These are phyloP conservation scores for Monosporascus sp. DNA, from an alignment of 2,329 filamentous ascomycete species.

Conservation along the genomic window DNA sequence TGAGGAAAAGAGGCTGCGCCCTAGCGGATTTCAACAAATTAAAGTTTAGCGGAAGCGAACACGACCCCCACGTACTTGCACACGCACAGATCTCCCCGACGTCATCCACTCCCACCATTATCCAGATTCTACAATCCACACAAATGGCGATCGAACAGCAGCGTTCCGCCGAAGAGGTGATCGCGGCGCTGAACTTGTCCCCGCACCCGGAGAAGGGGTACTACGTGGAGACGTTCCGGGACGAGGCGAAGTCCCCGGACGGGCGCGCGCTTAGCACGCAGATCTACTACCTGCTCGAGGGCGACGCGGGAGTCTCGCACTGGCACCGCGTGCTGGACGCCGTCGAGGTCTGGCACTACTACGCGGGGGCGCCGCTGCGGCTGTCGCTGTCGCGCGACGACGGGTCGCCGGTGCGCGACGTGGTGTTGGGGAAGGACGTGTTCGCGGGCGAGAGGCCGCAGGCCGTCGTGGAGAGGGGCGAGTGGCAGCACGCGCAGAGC, in stretches of 20 bases:
- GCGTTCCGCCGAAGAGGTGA: conserved; percentile 37
- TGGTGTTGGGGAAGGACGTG: conserved; percentile 36
- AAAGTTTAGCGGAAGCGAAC: too few species aligned
- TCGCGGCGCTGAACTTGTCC: conserved; percentile 35
- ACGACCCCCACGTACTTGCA: too few species aligned
- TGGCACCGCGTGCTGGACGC: conserved; percentile 46
- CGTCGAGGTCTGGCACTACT: conserved; percentile 48
- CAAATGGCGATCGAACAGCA: conserved; percentile 16
- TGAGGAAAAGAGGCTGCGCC: too few species aligned
- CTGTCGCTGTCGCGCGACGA: conserved; percentile 40
- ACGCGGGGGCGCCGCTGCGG: conserved; percentile 44
- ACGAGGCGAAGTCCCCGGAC: conserved; percentile 20
- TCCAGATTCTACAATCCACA: not conserved
- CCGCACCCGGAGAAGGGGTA: conserved; percentile 46
- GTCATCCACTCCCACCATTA: too few species aligned
- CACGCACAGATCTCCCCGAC: too few species aligned
- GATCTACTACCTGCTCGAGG: conserved; percentile 50
- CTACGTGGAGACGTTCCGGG: conserved; percentile 41
- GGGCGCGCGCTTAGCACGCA: conserved; percentile 39
- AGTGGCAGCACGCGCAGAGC: conserved; percentile 43
- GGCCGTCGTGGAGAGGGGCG: conserved; percentile 32
- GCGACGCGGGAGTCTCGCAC: conserved; percentile 34
- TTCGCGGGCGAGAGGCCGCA: conserved; percentile 36
- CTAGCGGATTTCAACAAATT: too few species aligned
- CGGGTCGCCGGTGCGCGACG: conserved; percentile 30